Evolutionary conservation across 1,284 basidiomycete genomes (phyloP), one percentile per base, ranked within the genome.

Genomic region (Fomes fomentarius): DNA sequence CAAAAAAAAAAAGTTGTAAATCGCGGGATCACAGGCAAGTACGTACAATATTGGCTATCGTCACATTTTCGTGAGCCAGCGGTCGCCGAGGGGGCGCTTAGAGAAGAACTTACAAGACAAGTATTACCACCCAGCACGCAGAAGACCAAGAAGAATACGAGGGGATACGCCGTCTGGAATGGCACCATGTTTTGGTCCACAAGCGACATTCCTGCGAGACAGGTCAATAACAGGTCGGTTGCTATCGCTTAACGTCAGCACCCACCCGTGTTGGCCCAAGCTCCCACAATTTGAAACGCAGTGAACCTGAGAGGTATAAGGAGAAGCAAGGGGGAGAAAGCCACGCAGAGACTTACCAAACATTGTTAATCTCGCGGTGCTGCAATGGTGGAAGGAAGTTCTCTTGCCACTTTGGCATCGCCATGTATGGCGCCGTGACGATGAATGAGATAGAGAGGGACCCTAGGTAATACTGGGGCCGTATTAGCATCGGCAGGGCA

Each of bases 111-210:
- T 52, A 82, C 80, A 56, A 79, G 83, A 14, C 76, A 83, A 4
- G 85, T 87, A 63, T 87, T 87, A 15, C 87, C 86, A 28, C 82
- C 81, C 21, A 88, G 68, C 40, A 86, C 85, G 22, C 84, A 71
- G 12, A 83, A 63, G 3, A 73, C 63, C 30, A 75, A 48, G 24
- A 66, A 69, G 22, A 85, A 63, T 14, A 85, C 76, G 72, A 87
- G 76, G 10, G 80, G 73, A 66, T 87, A 88, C 4, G 83, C 83
- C 9, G 63, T 71, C 57, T 82, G 79, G 66, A 87, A 84, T 0
- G 81, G 79, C 0, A 82, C 60, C 79, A 87, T 79, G 54, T 81
- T 84, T 49, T 73, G 70, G 67, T 87, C 85, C 15, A 81, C 75
- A 14, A 88, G 69, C 38, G 81, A 81, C 73, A 79, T 81, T 14